Evolutionary conservation across 208 protist genomes (phyloP).

Genomic region (Willaertia magna): DNA sequence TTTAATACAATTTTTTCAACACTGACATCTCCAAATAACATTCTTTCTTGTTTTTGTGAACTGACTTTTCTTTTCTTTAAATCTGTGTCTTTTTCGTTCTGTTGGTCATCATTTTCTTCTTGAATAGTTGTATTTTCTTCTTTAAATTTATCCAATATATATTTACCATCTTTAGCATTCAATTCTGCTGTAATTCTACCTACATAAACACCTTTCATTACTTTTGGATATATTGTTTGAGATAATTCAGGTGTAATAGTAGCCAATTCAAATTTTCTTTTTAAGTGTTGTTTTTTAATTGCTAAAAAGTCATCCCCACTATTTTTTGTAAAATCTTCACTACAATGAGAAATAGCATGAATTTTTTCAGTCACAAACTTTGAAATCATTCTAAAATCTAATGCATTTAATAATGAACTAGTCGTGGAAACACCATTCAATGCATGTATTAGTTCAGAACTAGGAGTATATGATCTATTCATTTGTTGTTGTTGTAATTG

Average conservation of each 20-base stretch:
- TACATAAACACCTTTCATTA: neutral
- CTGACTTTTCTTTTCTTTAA: neutral
- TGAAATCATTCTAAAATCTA: neutral
- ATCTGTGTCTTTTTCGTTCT: neutral
- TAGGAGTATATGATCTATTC: neutral
- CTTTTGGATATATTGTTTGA: neutral
- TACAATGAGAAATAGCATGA: neutral
- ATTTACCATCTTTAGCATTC: neutral
- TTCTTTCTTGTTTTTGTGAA: neutral
- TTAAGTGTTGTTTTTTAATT: neutral
- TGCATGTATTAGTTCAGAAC: neutral
- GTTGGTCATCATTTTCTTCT: no score
- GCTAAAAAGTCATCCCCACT: neutral
- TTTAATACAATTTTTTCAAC: neutral
- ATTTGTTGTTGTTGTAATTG: neutral
- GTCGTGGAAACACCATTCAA: neutral
- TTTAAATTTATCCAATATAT: neutral
- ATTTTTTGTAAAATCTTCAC: no score
- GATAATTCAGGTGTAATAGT: neutral
- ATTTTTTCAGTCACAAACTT: neutral
- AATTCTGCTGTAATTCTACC: neutral
- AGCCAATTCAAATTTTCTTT: neutral
- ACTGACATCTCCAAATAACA: neutral
- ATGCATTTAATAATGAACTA: neutral
- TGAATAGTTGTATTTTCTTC: neutral